Base-by-base conservation (phyloP, 176 grass and related monocot species). In the Coix lacrymajobi region DNA sequence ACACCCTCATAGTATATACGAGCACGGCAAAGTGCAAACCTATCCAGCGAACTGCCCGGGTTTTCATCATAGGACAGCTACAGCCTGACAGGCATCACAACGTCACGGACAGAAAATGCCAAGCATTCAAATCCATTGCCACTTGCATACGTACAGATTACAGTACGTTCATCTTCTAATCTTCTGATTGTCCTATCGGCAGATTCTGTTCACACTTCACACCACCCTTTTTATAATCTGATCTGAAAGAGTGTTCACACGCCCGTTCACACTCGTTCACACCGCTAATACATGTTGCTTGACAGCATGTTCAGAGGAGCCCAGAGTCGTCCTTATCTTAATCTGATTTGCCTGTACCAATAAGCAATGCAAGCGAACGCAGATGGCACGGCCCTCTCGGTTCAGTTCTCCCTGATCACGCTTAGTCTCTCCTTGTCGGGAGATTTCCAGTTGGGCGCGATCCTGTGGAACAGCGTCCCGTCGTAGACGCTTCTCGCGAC, bases 401-500 rank as follows among this genome's bases (percentile, higher is more conserved):
- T 10, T 60, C 17, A 83, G 57, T 48, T 83, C 34, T 63, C 32
- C 62, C 25, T 6, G 46, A 25, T 85, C 51, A 88, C 76, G 62
- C 22, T 16, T 74, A 1, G 20, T n/a, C 58, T 79, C 79, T 80
- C 84, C 71, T 84, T 26, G 6, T 70, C 24, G 1, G 14, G 14
- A 10, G 69, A 17, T 10, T 29, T 71, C 69, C 69, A 71, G 69
- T 71, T 45, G 69, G 69, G 19, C 82, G 79, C 92, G 85, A 93
- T 14, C 72, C 73, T 68, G 51, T 79, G 25, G 76, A 99, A 99
- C 13, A 99, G 64, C 56, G 31, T 87, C 30, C 96, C 96, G 69
- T 99, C 93, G 54, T 94, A 99, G 17, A 88, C 85, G 75, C 37
- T 65, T 37, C 83, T 75, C 5, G 68, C 58, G 71, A 77, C 75